phyloP scores from a whole-genome alignment of 257 asterid species.

The Ocimum tenuiflorum region DNA sequence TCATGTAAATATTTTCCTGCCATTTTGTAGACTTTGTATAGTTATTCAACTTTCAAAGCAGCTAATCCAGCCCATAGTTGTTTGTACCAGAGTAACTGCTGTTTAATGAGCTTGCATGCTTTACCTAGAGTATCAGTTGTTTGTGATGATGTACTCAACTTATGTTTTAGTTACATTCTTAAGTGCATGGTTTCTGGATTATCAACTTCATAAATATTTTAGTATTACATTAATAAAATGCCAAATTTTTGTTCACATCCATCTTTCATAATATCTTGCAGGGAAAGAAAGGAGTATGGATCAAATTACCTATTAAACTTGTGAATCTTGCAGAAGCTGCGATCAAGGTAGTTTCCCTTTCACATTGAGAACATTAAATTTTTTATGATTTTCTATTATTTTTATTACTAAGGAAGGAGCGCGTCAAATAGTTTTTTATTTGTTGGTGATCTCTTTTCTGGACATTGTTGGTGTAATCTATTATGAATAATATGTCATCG shows the following conservation, averaged over 20 bases:
- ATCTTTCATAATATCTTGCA: constrained; percentile 21
- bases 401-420: not conserved
- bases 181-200: not conserved
- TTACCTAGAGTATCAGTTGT: not conserved
- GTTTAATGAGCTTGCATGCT: not conserved
- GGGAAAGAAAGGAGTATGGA: constrained; percentile 84
- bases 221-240: not conserved
- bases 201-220: not conserved
- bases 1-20: not conserved
- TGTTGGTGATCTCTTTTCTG: not conserved
- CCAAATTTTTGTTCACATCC: not conserved
- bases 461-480: not conserved
- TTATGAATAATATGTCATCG: not conserved
- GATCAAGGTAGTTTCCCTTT: constrained; percentile 41
- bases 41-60: not conserved
- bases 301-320: constrained; percentile 53
- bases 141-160: not conserved
- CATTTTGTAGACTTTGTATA: not conserved
- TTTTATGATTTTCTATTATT: not conserved
- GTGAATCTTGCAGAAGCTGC: constrained; percentile 54
- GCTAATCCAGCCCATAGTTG: not conserved
- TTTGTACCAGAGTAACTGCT: not conserved
- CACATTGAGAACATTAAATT: not conserved
- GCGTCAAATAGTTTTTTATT: not conserved
- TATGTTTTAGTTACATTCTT: not conserved